These are phyloP conservation scores for Anthoceros angustus DNA, from an alignment of 225 moss, liverwort and hornwort species.

Conservation along the genomic window DNA sequence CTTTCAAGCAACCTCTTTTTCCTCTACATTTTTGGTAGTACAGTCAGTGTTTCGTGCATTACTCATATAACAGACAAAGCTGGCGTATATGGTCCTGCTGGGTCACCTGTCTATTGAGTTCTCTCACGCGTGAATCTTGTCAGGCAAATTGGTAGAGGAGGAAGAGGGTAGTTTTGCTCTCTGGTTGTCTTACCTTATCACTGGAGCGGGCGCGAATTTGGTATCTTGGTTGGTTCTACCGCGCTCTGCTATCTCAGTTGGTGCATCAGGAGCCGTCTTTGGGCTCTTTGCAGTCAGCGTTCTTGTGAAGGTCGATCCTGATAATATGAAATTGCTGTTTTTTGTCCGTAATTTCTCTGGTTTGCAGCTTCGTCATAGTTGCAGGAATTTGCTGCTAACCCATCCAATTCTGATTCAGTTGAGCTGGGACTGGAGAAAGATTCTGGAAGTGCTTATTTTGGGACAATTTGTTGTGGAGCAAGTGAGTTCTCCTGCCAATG, in stretches of 20 bases:
- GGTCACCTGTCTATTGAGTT: background rate
- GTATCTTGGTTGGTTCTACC: constrained; percentile 94
- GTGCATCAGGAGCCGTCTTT: constrained; percentile 96
- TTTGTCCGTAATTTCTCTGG: constrained; percentile 4
- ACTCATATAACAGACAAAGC: background rate
- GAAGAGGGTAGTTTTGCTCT: constrained; percentile 88
- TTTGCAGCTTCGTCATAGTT: background rate
- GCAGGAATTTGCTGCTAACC: background rate
- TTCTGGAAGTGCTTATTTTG: constrained; percentile 85
- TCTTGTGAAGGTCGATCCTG: constrained; percentile 55
- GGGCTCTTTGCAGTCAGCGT: constrained; percentile 96
- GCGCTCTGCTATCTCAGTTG: constrained; percentile 76
- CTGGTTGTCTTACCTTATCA: constrained; percentile 83
- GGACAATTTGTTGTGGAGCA: constrained; percentile 98
- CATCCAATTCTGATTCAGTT: constrained; percentile 21
- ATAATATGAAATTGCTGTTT: background rate
- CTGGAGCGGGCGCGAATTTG: constrained; percentile 91
- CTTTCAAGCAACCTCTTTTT: constrained; percentile 99
- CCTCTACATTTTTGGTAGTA: constrained; percentile 93
- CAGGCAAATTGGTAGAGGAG: constrained; percentile 97
- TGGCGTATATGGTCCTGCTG: background rate
- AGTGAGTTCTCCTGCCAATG: constrained; percentile 21
- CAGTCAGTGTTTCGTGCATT: constrained; percentile 7
- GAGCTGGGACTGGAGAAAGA: constrained; percentile 94
- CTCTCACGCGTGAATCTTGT: constrained; percentile 10